Evolutionary conservation across 768 basidiomycete species (phyloP).

Genomic region (Boletus sensibilis): DNA sequence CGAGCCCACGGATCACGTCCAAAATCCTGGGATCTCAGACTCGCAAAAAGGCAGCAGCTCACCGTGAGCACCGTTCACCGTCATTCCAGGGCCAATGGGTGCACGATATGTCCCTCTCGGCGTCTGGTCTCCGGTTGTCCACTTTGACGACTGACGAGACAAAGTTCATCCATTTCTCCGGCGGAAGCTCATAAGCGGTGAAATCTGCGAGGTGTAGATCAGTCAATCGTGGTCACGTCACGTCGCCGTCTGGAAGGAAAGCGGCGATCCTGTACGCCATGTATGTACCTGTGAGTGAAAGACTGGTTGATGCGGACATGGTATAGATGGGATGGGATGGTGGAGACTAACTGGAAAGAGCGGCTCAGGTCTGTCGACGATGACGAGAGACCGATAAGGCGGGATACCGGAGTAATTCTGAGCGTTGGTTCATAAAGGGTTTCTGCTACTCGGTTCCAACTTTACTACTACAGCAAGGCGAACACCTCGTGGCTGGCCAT

Average conservation of each 20-base stretch:
- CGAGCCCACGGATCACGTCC: neutral
- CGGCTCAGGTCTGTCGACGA: neutral
- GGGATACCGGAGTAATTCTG: neutral
- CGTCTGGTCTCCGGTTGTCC: neutral
- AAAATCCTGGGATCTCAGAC: neutral
- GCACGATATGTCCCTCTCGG: neutral
- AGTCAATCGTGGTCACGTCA: neutral
- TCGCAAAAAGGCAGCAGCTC: neutral
- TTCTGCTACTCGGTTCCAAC: neutral
- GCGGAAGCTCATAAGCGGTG: slow-evolving; percentile 7
- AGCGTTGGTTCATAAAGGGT: neutral
- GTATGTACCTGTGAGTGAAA: slow-evolving; percentile 6
- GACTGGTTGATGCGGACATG: neutral
- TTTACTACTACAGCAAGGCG: neutral
- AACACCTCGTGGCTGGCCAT: neutral
- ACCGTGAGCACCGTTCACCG: neutral
- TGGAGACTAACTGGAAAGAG: neutral
- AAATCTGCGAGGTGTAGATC: slow-evolving; percentile 6
- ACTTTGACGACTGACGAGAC: slow-evolving; percentile 10
- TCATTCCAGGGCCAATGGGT: slow-evolving; percentile 1
- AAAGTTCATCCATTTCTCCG: slow-evolving; percentile 12
- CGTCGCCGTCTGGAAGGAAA: neutral
- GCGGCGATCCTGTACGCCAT: neutral
- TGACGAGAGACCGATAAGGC: neutral
- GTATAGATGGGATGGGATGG: neutral